Evolutionary conservation across 805 yeast genomes (phyloP).

Genomic region (Wickerhamiella brachini): DNA sequence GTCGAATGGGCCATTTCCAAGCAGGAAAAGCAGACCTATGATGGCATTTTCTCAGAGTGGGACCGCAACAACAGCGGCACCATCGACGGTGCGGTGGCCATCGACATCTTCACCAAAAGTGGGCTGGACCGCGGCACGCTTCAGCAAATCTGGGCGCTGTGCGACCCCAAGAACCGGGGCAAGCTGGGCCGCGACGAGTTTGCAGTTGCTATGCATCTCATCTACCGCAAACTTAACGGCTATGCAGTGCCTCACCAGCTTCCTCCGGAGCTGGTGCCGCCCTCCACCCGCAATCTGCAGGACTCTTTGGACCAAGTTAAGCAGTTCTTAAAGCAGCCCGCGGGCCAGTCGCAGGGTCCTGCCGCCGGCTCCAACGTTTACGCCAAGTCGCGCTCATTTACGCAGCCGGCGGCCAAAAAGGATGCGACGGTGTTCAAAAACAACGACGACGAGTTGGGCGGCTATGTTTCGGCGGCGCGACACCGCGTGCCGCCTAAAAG

Average conservation of each 20-base stretch:
- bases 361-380: constrained; percentile 10
- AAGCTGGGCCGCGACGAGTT: constrained; percentile 79
- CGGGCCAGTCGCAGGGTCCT: background rate
- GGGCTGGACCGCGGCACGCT: constrained; percentile 77
- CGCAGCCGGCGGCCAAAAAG: constrained; percentile 21
- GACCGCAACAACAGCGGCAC: constrained; percentile 55
- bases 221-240: constrained; percentile 81
- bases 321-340: constrained; percentile 30
- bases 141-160: constrained; percentile 81
- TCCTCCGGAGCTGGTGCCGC: constrained; percentile 85
- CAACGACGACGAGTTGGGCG: constrained; percentile 50
- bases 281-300: constrained; percentile 61
- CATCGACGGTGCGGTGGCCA: constrained; percentile 69
- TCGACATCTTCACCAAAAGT: constrained; percentile 76
- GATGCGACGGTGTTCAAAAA: constrained; percentile 55
- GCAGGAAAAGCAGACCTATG: constrained; percentile 76
- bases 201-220: constrained; percentile 93
- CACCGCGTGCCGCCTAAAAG: constrained; percentile 29
- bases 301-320: constrained; percentile 61
- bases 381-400: constrained; percentile 24
- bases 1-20: constrained; percentile 75
- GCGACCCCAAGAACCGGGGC: constrained; percentile 74
- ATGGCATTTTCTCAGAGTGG: constrained; percentile 79
- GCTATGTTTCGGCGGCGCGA: constrained; percentile 49
- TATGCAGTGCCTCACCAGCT: constrained; percentile 65